These are phyloP conservation scores for Lupinus albus DNA, from an alignment of 306 rosid species.

Conservation along the genomic window DNA sequence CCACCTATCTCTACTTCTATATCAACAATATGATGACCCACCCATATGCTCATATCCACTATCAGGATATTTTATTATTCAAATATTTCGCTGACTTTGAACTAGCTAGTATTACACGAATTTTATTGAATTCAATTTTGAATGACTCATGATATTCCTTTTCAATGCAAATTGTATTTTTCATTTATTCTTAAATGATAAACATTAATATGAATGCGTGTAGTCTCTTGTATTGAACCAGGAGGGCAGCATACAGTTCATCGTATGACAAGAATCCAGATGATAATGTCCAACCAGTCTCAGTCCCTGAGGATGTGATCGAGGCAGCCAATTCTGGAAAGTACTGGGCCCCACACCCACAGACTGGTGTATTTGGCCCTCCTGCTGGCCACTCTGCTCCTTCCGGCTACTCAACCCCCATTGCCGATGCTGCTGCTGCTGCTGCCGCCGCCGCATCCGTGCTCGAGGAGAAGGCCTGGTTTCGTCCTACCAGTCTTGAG, in stretches of 20 bases:
- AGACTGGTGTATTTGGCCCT: slow-evolving; percentile 94
- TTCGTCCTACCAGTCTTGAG: slow-evolving; percentile 83
- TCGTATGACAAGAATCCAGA: slow-evolving; percentile 84
- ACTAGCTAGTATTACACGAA: no score
- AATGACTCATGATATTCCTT: no score
- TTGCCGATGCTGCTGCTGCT: slow-evolving; percentile 20
- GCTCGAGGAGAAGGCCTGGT: slow-evolving; percentile 92
- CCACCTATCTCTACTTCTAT: neutral
- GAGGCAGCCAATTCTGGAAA: slow-evolving; percentile 53
- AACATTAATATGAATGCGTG: no score
- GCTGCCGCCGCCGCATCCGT: slow-evolving; percentile 39
- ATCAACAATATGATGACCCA: neutral
- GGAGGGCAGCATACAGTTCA: slow-evolving; percentile 64
- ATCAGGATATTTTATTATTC: neutral
- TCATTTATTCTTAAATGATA: no score
- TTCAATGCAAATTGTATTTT: neutral
- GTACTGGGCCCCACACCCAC: slow-evolving; percentile 93
- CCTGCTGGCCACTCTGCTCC: slow-evolving; percentile 7
- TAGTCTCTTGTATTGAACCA: no score
- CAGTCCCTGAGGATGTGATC: slow-evolving; percentile 75
- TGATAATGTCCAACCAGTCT: slow-evolving; percentile 50
- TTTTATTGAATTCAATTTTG: no score
- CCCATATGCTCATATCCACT: neutral
- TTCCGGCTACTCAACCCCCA: slow-evolving; percentile 12
- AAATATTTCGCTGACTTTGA: no score